Conservation (phyloP, 2,329 filamentous ascomycete genomes). For the Trichoderma sp. region DNA sequence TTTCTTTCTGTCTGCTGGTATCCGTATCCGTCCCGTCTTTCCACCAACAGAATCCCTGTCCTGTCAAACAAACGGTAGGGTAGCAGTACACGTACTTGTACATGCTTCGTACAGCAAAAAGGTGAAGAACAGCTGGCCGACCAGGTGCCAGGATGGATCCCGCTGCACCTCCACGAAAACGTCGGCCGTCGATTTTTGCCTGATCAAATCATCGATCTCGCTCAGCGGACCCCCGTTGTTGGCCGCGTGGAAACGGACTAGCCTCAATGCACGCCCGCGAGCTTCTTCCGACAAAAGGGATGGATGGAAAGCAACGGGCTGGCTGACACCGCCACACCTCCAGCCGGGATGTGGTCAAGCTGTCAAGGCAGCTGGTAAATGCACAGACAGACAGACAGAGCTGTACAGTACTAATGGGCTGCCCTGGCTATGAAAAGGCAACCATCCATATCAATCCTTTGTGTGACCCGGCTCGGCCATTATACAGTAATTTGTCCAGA, state of each 20-base stretch:
- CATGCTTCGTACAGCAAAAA: not conserved
- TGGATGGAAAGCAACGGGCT: not conserved
- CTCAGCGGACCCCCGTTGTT: constrained; percentile 3
- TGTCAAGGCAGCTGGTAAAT: not conserved
- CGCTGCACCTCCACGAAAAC: constrained; percentile 8
- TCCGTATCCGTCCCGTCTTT: not conserved
- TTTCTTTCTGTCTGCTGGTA: not conserved
- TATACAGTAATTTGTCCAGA: not conserved
- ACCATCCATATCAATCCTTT: not conserved
- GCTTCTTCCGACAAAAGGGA: constrained; percentile 9
- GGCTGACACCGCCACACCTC: constrained; percentile 8
- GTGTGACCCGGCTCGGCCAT: not conserved
- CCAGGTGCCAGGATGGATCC: not conserved
- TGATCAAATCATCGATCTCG: constrained; percentile 18
- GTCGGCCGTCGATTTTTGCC: constrained; percentile 3
- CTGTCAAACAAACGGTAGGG: not conserved
- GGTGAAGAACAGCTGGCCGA: not conserved
- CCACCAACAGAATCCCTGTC: not conserved
- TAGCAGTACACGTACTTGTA: not conserved
- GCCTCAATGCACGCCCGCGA: constrained; percentile 3
- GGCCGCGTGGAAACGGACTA: not conserved
- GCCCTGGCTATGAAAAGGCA: not conserved
- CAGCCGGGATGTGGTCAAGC: not conserved
- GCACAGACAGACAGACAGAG: not conserved
- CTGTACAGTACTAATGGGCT: not conserved